Evolutionary conservation across 768 basidiomycete genomes (phyloP).

Genomic region (Phaffia australis): DNA sequence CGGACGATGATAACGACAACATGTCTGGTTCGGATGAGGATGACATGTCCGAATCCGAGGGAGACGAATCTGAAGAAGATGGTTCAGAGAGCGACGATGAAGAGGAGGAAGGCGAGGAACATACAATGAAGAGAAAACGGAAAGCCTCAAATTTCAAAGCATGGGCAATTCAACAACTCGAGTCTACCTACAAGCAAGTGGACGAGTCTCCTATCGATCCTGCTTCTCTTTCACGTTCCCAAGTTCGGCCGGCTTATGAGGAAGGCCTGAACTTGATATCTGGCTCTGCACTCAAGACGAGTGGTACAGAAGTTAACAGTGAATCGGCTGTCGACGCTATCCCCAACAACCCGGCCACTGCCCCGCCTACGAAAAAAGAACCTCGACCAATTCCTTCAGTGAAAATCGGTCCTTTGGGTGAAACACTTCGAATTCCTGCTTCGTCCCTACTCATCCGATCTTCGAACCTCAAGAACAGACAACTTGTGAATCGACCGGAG

Average conservation of each 20-base stretch:
- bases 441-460: conserved; percentile 46
- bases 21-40: conserved; percentile 23
- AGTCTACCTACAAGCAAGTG: conserved; percentile 42
- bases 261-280: too few species aligned
- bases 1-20: conserved; percentile 17
- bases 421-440: conserved; percentile 54
- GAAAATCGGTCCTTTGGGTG: conserved; percentile 66
- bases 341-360: neutral
- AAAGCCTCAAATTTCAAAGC: conserved; percentile 57
- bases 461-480: conserved; percentile 39
- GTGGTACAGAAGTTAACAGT: too few species aligned
- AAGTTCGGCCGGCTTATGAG: conserved; percentile 30
- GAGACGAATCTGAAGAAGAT: conserved; percentile 25
- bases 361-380: neutral
- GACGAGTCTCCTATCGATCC: conserved; percentile 22
- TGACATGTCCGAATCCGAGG: conserved; percentile 28
- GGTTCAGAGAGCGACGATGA: conserved; percentile 26
- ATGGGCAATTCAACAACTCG: conserved; percentile 77
- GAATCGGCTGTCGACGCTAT: conserved; percentile 44
- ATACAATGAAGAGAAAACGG: conserved; percentile 36
- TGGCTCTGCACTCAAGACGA: too few species aligned
- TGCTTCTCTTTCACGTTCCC: conserved; percentile 32
- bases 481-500: conserved; percentile 52
- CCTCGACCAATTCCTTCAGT: conserved; percentile 35
- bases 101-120: conserved; percentile 26